Evolutionary conservation across 192 early-diverging fungal genomes (phyloP).

Genomic region (Dispira parvispora): DNA sequence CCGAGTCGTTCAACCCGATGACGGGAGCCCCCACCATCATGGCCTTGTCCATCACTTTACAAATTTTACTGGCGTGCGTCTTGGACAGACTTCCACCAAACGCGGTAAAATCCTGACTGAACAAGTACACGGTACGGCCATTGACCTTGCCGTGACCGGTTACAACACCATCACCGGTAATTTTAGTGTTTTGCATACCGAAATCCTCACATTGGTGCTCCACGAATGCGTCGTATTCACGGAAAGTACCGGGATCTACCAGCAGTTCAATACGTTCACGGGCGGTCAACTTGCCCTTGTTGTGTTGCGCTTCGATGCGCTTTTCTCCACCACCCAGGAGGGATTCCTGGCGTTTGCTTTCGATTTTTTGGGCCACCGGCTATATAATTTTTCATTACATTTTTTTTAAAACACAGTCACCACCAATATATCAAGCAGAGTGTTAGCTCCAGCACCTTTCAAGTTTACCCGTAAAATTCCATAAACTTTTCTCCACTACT

Average conservation of each 20-base stretch:
- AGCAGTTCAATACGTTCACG: conserved; percentile 77
- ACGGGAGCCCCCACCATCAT: conserved; percentile 85
- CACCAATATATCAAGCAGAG: too few species aligned
- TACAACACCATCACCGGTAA: conserved; percentile 88
- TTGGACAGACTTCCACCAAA: conserved; percentile 81
- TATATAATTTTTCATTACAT: neutral
- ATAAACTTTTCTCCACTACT: too few species aligned
- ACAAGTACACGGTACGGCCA: conserved; percentile 76
- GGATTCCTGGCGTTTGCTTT: conserved; percentile 53
- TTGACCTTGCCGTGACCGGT: conserved; percentile 92
- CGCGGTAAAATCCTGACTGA: conserved; percentile 87
- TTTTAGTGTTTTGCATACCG: conserved; percentile 64
- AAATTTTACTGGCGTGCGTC: conserved; percentile 80
- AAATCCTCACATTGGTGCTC: conserved; percentile 89
- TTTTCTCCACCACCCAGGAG: conserved; percentile 61
- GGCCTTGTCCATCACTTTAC: conserved; percentile 90
- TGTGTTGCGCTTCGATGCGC: conserved; percentile 70
- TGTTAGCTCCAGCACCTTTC: too few species aligned
- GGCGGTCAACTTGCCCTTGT: conserved; percentile 85
- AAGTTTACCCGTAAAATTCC: too few species aligned
- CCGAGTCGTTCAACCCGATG: conserved; percentile 91
- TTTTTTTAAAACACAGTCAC: too few species aligned
- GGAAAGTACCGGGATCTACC: conserved; percentile 68
- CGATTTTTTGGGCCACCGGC: conserved; percentile 19
- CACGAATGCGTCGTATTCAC: conserved; percentile 85